Evolutionary conservation across 352 stramenopile species (phyloP).

Genomic region (Globisporangium apiculatum): DNA sequence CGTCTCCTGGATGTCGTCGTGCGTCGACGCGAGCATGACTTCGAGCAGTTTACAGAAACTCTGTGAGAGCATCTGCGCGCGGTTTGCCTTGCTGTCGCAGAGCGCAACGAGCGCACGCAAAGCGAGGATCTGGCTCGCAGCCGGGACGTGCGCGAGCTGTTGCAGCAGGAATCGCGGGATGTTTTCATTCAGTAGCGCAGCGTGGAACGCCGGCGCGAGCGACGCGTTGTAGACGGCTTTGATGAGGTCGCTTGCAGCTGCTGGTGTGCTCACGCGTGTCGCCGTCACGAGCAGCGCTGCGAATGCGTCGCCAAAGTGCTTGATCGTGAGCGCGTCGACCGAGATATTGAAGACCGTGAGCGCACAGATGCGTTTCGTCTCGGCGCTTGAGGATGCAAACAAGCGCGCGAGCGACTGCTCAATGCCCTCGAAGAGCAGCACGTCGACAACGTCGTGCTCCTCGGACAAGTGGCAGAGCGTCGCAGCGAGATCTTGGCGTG

Average conservation of each 20-base stretch:
- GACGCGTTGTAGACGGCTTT: slow-evolving; percentile 72
- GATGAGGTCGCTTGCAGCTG: slow-evolving; percentile 37
- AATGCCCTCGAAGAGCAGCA: slow-evolving; percentile 62
- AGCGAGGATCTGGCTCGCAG: slow-evolving; percentile 31
- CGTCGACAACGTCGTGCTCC: slow-evolving; percentile 42
- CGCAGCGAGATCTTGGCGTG: slow-evolving; percentile 57
- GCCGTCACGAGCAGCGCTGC: slow-evolving; percentile 40
- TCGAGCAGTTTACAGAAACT: slow-evolving; percentile 46
- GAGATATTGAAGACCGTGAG: slow-evolving; percentile 69
- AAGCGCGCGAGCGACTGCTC: slow-evolving; percentile 51
- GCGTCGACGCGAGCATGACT: slow-evolving; percentile 26
- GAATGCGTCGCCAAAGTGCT: slow-evolving; percentile 60
- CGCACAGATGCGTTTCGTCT: slow-evolving; percentile 68
- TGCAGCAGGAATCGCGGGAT: slow-evolving; percentile 47
- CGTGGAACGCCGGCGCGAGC: slow-evolving; percentile 46
- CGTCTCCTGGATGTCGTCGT: slow-evolving; percentile 46
- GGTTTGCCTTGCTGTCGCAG: slow-evolving; percentile 41
- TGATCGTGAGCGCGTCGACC: slow-evolving; percentile 41
- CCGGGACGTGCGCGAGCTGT: slow-evolving; percentile 34
- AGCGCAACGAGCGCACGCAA: slow-evolving; percentile 46
- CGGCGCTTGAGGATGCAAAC: slow-evolving; percentile 28
- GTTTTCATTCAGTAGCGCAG: slow-evolving; percentile 50
- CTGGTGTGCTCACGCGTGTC: slow-evolving; percentile 12
- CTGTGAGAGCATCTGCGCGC: slow-evolving; percentile 37
- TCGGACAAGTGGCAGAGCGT: slow-evolving; percentile 63